Evolutionary conservation across 139 green algal species (phyloP).

Genomic region (Micractinium sp.): DNA sequence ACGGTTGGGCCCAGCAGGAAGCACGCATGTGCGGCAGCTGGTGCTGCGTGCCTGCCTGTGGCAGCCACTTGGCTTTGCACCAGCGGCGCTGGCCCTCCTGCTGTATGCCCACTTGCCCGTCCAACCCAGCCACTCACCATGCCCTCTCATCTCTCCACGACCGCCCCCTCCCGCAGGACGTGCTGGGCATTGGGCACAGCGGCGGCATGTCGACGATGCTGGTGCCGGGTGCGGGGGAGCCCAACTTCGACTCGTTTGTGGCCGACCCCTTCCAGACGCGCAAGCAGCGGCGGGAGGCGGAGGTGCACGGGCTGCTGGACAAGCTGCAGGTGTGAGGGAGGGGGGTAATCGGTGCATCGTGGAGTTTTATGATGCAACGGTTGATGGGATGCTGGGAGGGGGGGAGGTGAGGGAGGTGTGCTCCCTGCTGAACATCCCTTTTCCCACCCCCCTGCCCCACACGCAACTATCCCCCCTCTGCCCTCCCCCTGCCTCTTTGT

Average conservation of each 20-base stretch:
- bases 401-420: not conserved
- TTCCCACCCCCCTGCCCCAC: too few relatives aligned
- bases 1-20: too few relatives aligned
- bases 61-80: not conserved
- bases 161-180: conserved; percentile 64
- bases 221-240: conserved; percentile 94
- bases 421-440: not conserved
- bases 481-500: too few relatives aligned
- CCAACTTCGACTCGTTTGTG: conserved; percentile 98
- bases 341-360: not conserved
- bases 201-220: conserved; percentile 80
- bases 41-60: too few relatives aligned
- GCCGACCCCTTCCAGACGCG: conserved; percentile 87
- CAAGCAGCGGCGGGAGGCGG: conserved; percentile 84
- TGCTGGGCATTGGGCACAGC: conserved; percentile 83
- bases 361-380: not conserved
- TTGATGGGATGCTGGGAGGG: not conserved
- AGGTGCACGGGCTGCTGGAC: conserved; percentile 94
- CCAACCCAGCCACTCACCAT: not conserved
- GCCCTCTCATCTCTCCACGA: not conserved
- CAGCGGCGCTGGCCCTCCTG: not conserved
- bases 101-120: not conserved
- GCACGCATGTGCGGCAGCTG: too few relatives aligned
- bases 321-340: conserved; percentile 83
- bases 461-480: too few relatives aligned